These are phyloP conservation scores for Sarcodon aspratus DNA, from an alignment of 768 basidiomycete genomes.

Conservation along the genomic window DNA sequence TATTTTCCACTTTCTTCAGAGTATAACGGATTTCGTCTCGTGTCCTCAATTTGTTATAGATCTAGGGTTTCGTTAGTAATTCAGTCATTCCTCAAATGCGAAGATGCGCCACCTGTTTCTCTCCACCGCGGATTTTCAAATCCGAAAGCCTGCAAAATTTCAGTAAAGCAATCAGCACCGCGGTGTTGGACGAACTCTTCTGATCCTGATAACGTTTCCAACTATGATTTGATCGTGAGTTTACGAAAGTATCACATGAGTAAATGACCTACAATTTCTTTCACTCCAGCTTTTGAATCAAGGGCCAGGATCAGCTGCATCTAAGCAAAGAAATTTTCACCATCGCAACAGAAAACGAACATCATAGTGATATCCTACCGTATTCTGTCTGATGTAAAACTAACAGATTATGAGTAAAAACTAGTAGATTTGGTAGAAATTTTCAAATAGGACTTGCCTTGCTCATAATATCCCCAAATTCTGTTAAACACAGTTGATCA, in stretches of 20 bases:
- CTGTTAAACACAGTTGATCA: slow-evolving; percentile 40
- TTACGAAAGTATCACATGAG: background rate
- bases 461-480: slow-evolving; percentile 82
- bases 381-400: slow-evolving; percentile 68
- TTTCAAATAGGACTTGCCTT: slow-evolving; percentile 34
- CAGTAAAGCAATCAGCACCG: slow-evolving; percentile 1
- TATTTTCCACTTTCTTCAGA: slow-evolving; percentile 56
- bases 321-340: slow-evolving; percentile 20
- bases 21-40: slow-evolving; percentile 76
- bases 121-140: slow-evolving; percentile 59
- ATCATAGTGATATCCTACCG: slow-evolving; percentile 27
- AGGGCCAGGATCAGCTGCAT: slow-evolving; percentile 59
- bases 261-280: slow-evolving; percentile 46
- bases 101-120: slow-evolving; percentile 44
- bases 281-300: slow-evolving; percentile 38
- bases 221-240: slow-evolving; percentile 21
- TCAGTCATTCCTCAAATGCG: slow-evolving; percentile 10
- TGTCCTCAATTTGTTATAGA: slow-evolving; percentile 56
- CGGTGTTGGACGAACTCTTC: slow-evolving; percentile 40
- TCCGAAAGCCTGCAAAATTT: slow-evolving; percentile 43
- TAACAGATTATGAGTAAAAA: slow-evolving; percentile 14
- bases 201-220: slow-evolving; percentile 52
- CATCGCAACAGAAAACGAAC: background rate
- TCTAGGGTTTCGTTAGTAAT: slow-evolving; percentile 45
- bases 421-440: background rate